These are phyloP conservation scores for Lachnellula hyalina DNA, from an alignment of 2,329 filamentous ascomycete species.

Conservation along the genomic window DNA sequence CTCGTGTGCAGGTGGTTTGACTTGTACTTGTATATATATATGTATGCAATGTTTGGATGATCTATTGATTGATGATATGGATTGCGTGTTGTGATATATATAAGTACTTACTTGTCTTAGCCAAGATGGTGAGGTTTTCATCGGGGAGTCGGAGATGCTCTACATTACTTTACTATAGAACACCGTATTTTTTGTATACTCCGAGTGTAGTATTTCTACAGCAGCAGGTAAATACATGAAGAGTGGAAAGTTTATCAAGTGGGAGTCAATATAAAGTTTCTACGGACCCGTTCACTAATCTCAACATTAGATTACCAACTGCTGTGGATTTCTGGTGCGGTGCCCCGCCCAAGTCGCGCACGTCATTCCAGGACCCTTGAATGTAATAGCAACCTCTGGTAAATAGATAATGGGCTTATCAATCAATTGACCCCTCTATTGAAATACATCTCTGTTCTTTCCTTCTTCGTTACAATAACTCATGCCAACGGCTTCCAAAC, in stretches of 20 bases:
- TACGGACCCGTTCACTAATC: constrained; percentile 4
- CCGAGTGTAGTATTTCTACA: no score
- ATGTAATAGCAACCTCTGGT: background rate
- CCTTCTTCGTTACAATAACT: background rate
- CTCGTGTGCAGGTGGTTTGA: background rate
- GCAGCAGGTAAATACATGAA: no score
- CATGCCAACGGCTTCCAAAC: constrained; percentile 15
- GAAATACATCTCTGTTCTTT: background rate
- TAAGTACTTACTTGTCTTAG: no score
- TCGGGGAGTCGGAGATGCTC: no score
- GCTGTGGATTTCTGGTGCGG: background rate
- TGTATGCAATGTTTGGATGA: background rate
- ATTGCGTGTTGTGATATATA: background rate
- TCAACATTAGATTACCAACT: background rate
- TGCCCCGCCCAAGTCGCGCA: background rate
- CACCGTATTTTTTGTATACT: no score
- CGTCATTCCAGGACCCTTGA: background rate
- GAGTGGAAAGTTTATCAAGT: background rate
- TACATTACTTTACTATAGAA: no score
- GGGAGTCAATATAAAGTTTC: no score
- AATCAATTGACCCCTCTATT: constrained; percentile 3
- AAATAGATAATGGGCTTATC: background rate
- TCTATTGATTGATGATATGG: no score
- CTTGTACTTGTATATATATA: no score
- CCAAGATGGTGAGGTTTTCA: no score